Base-by-base conservation (phyloP, 2,329 filamentous ascomycete genomes). In the Aspergillus sp. region DNA sequence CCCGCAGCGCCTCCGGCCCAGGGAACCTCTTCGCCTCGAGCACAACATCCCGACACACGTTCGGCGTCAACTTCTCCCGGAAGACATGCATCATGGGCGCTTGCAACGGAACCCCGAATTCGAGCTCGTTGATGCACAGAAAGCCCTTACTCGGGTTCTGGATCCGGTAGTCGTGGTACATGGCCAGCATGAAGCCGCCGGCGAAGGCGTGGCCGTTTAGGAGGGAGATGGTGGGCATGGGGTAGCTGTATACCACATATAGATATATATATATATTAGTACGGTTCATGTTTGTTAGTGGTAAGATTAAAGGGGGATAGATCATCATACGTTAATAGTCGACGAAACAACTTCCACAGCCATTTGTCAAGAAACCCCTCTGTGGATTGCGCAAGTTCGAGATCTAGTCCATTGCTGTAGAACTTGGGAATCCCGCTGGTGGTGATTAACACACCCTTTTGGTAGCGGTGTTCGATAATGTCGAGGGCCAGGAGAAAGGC, bases 91-190 rank as follows among this genome's bases (percentile, higher is more conserved):
- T 84, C 90, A 96, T 92, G 61, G 90, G 82, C 2, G 90, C 83
- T 65, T 87, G 84, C 38, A 95, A 83, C n/a, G 88, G 85, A 1
- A 88, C 88, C 54, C 91, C 90, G 63, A 95, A 89, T 66, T 92
- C 87, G 13, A 95, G 81, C 78, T 95, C 91, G 75, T 94, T 94
- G 66, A 95, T 79, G 76, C 91, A 94, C 41, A 90, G 75, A 76
- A 86, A 93, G n/a, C 91, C 91, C 19, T 84, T 81, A 1, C 81
- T 71, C 0, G 88, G 84, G 70, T 89, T 89, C 79, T 91, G 90
- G 66, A 95, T 82, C 27, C 91, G 86, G 79, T 95, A 95, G 78
- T 94, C 90, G 76, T 93, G 90, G 77, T 90, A 86, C 84, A 92
- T 90, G 60, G 90, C 86, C 8, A 90, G 80, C 88, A 95, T 93